These are phyloP conservation scores for Wickerhamiella nectarea DNA, from an alignment of 805 yeast species.

Conservation along the genomic window DNA sequence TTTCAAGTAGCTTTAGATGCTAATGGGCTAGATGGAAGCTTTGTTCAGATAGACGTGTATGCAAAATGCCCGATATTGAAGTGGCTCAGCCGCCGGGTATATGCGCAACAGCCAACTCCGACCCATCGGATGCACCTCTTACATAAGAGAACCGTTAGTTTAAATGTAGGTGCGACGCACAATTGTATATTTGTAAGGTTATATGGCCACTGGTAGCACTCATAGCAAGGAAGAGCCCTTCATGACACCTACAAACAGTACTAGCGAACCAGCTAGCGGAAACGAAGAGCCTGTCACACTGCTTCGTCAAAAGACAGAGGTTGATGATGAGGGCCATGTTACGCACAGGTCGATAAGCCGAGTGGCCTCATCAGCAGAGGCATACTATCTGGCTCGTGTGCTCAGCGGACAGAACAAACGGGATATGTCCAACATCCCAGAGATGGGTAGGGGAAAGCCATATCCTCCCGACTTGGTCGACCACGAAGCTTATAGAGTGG, in stretches of 20 bases:
- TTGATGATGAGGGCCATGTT: background rate
- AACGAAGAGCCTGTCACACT: background rate
- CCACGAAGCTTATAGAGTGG: slow-evolving; percentile 12
- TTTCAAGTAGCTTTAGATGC: too few species aligned
- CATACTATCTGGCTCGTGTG: background rate
- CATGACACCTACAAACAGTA: too few species aligned
- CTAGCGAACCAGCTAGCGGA: background rate
- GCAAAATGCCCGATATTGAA: too few species aligned
- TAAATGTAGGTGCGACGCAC: background rate
- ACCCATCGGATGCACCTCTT: background rate
- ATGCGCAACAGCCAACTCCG: background rate
- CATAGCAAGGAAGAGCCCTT: background rate
- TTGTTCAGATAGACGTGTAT: too few species aligned
- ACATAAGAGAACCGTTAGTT: background rate
- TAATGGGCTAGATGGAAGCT: too few species aligned
- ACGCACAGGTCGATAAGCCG: background rate
- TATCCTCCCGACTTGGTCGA: slow-evolving; percentile 10
- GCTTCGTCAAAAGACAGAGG: background rate
- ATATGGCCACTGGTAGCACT: background rate
- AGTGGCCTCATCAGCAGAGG: background rate
- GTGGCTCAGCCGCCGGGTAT: too few species aligned
- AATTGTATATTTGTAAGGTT: too few species aligned
- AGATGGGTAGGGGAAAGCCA: slow-evolving; percentile 10
- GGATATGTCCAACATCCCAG: background rate
- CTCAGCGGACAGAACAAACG: background rate